phyloP scores from a whole-genome alignment of 164 flowering plant genomes.

The Chimonanthus salicifolius region DNA sequence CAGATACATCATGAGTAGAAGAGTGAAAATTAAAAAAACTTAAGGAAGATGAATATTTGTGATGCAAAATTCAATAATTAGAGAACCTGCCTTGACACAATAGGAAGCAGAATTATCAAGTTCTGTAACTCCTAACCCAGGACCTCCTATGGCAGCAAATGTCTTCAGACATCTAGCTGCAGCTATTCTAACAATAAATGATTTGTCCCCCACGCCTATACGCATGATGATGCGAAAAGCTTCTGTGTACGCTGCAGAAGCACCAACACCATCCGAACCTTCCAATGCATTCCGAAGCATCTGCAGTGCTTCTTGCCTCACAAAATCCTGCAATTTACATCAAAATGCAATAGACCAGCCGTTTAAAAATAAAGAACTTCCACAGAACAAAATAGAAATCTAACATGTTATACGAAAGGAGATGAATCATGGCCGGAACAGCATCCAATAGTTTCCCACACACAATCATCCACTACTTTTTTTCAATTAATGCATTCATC shows the following conservation, averaged over 20 bases:
- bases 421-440: no score
- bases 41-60: neutral
- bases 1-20: neutral
- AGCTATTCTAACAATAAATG: conserved; percentile 75
- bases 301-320: conserved; percentile 84
- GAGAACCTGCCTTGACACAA: conserved; percentile 74
- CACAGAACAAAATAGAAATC: no score
- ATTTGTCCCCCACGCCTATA: conserved; percentile 70
- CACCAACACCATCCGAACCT: conserved; percentile 81
- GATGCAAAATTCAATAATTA: neutral
- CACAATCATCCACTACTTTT: no score
- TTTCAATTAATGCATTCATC: no score
- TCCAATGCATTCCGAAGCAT: conserved; percentile 95
- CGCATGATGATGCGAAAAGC: conserved; percentile 80
- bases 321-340: conserved; percentile 63
- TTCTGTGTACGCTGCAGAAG: conserved; percentile 76
- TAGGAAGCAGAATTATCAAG: conserved; percentile 71
- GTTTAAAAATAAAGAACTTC: conserved; percentile 1
- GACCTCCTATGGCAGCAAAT: conserved; percentile 89
- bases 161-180: conserved; percentile 94
- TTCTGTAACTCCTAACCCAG: conserved; percentile 77
- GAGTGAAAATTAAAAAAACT: neutral
- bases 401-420: no score
- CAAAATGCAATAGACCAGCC: neutral
- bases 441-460: no score